Conservation (phyloP, 768 basidiomycete species). For the Mycena latifolia region DNA sequence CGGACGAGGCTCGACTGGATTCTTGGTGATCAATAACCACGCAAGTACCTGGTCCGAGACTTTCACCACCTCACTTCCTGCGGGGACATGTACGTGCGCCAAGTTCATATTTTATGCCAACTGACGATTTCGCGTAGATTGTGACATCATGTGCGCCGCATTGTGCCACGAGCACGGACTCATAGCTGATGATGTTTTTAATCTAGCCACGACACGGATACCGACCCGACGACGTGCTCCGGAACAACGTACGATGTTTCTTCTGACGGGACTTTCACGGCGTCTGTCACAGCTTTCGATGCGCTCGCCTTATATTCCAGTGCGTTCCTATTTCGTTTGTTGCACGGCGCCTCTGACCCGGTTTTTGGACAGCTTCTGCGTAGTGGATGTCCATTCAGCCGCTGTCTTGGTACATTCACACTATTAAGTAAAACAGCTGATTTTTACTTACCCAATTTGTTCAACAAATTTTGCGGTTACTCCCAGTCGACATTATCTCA, state of each 20-base stretch:
- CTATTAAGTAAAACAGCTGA: too few species aligned
- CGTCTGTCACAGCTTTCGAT: background rate
- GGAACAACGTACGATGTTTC: slow-evolving; percentile 5
- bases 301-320: background rate
- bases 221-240: slow-evolving; percentile 12
- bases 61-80: slow-evolving; percentile 54
- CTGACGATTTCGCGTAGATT: background rate
- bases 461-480: too few species aligned
- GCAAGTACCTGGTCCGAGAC: slow-evolving; percentile 51
- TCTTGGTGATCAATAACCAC: slow-evolving; percentile 59
- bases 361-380: background rate
- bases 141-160: background rate
- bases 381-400: too few species aligned
- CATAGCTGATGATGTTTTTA: background rate
- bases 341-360: too few species aligned
- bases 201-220: background rate
- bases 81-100: slow-evolving; percentile 46
- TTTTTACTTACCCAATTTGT: too few species aligned
- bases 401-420: too few species aligned
- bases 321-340: background rate
- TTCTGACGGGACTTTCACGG: slow-evolving; percentile 13
- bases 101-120: slow-evolving; percentile 26
- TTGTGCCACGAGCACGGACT: background rate
- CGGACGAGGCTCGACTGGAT: slow-evolving; percentile 49
- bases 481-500: too few species aligned